A percentile compares a stretch with the other conserved stretches of the same genome.
Conservation (phyloP, 441 rosid species). For the Erysimum pusillum region DNA sequence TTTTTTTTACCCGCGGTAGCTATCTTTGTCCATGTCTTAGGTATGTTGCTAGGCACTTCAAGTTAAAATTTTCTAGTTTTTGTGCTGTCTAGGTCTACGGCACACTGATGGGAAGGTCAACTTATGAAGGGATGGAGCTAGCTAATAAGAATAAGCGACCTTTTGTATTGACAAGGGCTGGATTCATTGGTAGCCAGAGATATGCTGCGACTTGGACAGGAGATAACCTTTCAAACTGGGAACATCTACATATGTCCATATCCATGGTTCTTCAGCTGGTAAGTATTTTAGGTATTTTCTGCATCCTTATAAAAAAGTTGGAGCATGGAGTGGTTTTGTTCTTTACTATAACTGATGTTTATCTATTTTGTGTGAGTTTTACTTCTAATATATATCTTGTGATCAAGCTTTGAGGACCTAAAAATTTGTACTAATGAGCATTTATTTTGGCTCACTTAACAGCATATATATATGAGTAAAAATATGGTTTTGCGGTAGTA, state of each 20-base stretch:
- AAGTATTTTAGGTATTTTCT: constrained; percentile 46
- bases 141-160: constrained; percentile 84
- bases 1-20: too few species aligned
- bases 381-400: too few species aligned
- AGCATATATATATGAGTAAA: too few species aligned
- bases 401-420: neutral
- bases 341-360: neutral
- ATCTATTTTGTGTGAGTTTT: too few species aligned
- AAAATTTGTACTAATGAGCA: constrained; percentile 1
- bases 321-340: constrained; percentile 8
- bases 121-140: constrained; percentile 85
- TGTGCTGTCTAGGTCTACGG: constrained; percentile 74
- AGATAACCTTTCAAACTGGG: constrained; percentile 96
- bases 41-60: too few species aligned
- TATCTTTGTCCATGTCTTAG: too few species aligned
- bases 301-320: neutral
- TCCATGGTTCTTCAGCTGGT: constrained; percentile 97
- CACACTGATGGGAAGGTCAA: constrained; percentile 94
- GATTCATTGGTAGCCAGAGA: constrained; percentile 91
- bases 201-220: constrained; percentile 99
- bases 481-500: neutral
- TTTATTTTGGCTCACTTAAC: constrained; percentile 11
- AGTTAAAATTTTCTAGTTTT: neutral
- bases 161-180: constrained; percentile 96
- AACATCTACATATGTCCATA: constrained; percentile 92